Base-by-base conservation (phyloP, 2,329 filamentous ascomycete genomes). In the Endothia cerciana region DNA sequence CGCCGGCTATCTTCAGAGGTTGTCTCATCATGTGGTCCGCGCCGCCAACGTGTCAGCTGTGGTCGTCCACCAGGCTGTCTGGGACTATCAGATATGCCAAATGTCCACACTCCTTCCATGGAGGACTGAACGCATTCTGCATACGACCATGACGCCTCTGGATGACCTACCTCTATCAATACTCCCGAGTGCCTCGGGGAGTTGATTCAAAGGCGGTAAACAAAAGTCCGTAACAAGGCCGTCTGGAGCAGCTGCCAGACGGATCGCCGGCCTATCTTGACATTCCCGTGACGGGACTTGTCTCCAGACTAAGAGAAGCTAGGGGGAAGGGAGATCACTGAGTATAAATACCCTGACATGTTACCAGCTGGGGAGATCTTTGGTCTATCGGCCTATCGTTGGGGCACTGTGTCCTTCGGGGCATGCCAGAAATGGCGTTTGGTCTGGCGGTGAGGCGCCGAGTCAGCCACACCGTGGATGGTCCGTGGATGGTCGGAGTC, bases 221-320 rank as follows among this genome's bases (percentile, higher is more conserved):
- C 33, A 36, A 36, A 45, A 11, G 49, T 56, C 10, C 17, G 33
- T 28, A 45, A 63, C 49, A 38, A 43, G 33, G n/a, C 36, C 3
- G 28, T n/a, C 13, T 19, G 58, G 57, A 57, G 57, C 56, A 4
- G 28, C n/a, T 30, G 22, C 10, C 49, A 38, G 49, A 22, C 49
- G 61, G 57, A 62, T 62, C 60, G 63, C 63, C 63, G 58, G 63
- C 43, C 63, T 40, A 15, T 62, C 30, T 28, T 22, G n/a, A 22
- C 36, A 55, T 41, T 22, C 19, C 36, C 10, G n/a, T 25, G 49
- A 49, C n/a, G 22, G 56, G 33, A 36, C 33, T 36, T 36, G 33
- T 36, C 33, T 36, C 33, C 6, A 36, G 33, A 10, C 33, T n/a
- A n/a, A n/a, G n/a, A n/a, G n/a, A n/a, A n/a, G n/a, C n/a, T n/a